Base-by-base conservation (phyloP, 1,284 basidiomycete genomes). In the Rhodotorula sp. region DNA sequence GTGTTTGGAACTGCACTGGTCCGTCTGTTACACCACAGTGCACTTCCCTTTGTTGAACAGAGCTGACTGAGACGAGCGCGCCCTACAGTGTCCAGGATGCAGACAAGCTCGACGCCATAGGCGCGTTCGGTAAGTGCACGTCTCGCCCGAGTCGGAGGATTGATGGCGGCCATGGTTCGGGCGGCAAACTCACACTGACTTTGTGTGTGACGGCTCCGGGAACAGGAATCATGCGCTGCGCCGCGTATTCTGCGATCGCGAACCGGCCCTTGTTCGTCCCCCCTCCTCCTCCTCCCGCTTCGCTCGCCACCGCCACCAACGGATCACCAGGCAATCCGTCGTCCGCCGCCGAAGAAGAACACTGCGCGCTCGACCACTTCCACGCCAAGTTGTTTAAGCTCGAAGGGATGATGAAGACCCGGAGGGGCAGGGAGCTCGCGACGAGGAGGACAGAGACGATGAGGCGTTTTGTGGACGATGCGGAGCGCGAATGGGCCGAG, bases 91-190 rank as follows among this genome's bases (percentile, higher is more conserved):
- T 96, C 0, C 93, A 95, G 80, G 94, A 97, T 80, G 93, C 93
- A 0, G 94, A 97, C 80, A 85, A 93, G 58, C 82, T 97, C 21
- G 94, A 97, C 80, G 92, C 92, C 1, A 93, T 97, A 61, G 94
- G 94, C 3, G 91, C 90, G 8, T 90, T 96, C 72, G 93, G 92
- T 91, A 73, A 57, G 85, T 79, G 26, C 16, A 8, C 46, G 20
- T 51, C 46, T 12, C 23, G 10, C n/a, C n/a, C n/a, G n/a, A n/a
- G n/a, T n/a, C n/a, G n/a, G n/a, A n/a, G n/a, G n/a, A n/a, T n/a
- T n/a, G n/a, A n/a, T n/a, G n/a, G n/a, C n/a, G n/a, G n/a, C n/a
- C n/a, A n/a, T n/a, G n/a, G n/a, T n/a, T n/a, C n/a, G n/a, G n/a
- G n/a, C n/a, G n/a, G n/a, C n/a, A n/a, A n/a, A n/a, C n/a, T n/a